A percentile compares a stretch with the other conserved stretches of the same genome.
phyloP scores from a whole-genome alignment of 805 yeast genomes.

The Kurtzmaniella cleridarum region DNA sequence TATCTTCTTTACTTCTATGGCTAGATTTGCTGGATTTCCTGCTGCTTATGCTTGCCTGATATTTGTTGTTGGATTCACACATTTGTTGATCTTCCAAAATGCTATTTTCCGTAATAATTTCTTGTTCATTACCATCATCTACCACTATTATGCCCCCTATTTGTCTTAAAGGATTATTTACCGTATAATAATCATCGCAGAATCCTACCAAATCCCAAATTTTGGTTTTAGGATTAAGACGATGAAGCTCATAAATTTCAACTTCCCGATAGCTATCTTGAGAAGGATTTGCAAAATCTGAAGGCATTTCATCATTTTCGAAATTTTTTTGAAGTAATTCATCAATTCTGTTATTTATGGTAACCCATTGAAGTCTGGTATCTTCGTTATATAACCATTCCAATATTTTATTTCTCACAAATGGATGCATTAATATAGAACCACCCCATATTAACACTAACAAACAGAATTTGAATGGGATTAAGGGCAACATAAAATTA shows the following conservation, averaged over 20 bases:
- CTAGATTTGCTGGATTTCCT: constrained; percentile 7
- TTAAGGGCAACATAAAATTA: constrained; percentile 22
- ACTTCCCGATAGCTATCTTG: constrained; percentile 41
- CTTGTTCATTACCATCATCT: constrained; percentile 1
- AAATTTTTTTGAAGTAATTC: constrained; percentile 14
- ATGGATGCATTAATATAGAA: constrained; percentile 46
- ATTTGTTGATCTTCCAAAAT: not conserved
- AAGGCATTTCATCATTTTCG: constrained; percentile 1
- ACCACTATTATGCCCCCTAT: constrained; percentile 19
- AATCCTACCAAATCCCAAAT: constrained; percentile 66
- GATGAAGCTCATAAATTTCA: constrained; percentile 67
- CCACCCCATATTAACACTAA: constrained; percentile 48
- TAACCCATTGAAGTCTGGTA: constrained; percentile 47
- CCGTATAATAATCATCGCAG: constrained; percentile 47
- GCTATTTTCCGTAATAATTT: not conserved
- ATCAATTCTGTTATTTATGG: constrained; percentile 48
- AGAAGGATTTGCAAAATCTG: constrained; percentile 24
- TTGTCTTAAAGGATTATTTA: constrained; percentile 31
- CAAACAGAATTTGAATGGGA: constrained; percentile 23
- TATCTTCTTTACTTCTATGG: constrained; percentile 13
- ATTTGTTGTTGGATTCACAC: not conserved
- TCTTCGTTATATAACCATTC: constrained; percentile 56
- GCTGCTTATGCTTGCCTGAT: constrained; percentile 4
- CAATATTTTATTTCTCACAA: constrained; percentile 41
- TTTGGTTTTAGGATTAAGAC: constrained; percentile 39